Evolutionary conservation across 2,329 filamentous ascomycete genomes (phyloP).

Genomic region (Colletotrichum higginsianum): DNA sequence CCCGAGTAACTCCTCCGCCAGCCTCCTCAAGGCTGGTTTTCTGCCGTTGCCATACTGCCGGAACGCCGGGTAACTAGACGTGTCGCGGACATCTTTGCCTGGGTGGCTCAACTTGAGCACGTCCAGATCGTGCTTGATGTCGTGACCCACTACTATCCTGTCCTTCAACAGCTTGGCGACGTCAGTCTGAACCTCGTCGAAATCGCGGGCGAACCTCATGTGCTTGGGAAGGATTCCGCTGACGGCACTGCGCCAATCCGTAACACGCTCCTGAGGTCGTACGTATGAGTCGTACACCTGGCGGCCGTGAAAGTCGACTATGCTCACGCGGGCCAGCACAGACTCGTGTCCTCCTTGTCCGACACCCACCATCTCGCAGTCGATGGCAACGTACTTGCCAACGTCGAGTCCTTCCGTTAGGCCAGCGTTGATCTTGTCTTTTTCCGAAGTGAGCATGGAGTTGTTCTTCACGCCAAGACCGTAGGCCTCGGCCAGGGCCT

Average conservation of each 20-base stretch:
- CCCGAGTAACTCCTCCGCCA: conserved; percentile 71
- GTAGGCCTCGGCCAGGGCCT: conserved; percentile 75
- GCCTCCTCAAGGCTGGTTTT: conserved; percentile 75
- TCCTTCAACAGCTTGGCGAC: conserved; percentile 79
- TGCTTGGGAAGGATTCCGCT: conserved; percentile 85
- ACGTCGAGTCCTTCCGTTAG: conserved; percentile 74
- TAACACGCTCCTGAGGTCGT: conserved; percentile 81
- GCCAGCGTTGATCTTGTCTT: conserved; percentile 75
- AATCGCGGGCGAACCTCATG: conserved; percentile 78
- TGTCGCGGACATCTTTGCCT: conserved; percentile 85
- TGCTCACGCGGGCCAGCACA: conserved; percentile 86
- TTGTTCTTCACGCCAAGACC: conserved; percentile 66
- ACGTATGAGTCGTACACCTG: conserved; percentile 97
- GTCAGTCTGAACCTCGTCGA: conserved; percentile 83
- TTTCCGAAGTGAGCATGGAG: conserved; percentile 62
- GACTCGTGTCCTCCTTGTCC: conserved; percentile 79
- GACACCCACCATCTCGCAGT: conserved; percentile 98
- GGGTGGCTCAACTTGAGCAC: conserved; percentile 86
- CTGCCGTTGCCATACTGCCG: conserved; percentile 77
- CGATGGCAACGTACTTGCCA: conserved; percentile 92
- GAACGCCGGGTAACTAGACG: conserved; percentile 83
- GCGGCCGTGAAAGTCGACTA: conserved; percentile 94
- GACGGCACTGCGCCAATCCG: conserved; percentile 90
- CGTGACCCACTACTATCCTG: conserved; percentile 86
- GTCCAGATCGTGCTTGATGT: conserved; percentile 83